Percentiles rank a stretch among this genome's conserved stretches.
These are phyloP conservation scores for Xylariaceae sp. DNA, from an alignment of 2,329 filamentous ascomycete genomes.

Conservation along the genomic window DNA sequence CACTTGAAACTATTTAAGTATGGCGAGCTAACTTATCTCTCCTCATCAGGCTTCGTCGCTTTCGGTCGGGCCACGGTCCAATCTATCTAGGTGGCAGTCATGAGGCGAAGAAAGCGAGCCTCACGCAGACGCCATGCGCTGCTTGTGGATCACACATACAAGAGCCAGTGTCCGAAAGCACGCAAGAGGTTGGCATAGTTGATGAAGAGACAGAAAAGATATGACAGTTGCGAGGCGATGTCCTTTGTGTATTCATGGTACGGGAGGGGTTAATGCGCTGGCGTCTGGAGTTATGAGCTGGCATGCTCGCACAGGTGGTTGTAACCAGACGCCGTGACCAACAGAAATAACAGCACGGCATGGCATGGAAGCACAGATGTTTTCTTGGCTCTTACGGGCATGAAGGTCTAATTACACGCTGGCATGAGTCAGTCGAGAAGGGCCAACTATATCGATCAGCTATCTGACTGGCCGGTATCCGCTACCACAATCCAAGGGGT, in stretches of 20 bases:
- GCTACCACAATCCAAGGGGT: no score
- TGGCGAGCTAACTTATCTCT: conserved; percentile 18
- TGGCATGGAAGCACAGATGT: conserved; percentile 2
- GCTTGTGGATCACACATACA: not conserved
- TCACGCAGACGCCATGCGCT: conserved; percentile 5
- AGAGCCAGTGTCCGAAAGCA: conserved; percentile 16
- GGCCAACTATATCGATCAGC: not conserved
- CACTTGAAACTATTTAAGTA: not conserved
- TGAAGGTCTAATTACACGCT: not conserved
- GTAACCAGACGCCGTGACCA: conserved; percentile 22
- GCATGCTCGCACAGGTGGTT: conserved; percentile 17
- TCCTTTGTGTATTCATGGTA: not conserved
- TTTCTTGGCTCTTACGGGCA: conserved; percentile 22
- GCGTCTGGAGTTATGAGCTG: conserved; percentile 28
- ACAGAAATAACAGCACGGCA: conserved; percentile 3
- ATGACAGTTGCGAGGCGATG: not conserved
- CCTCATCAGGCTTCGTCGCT: conserved; percentile 29
- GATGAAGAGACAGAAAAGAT: conserved; percentile 23
- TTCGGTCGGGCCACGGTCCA: conserved; percentile 26
- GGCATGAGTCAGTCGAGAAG: not conserved
- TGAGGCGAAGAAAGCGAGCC: conserved; percentile 2
- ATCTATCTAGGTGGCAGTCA: conserved; percentile 34
- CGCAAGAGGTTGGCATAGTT: conserved; percentile 8
- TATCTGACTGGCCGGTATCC: no score
- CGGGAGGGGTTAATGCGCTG: conserved; percentile 13